Conservation (phyloP, 441 rosid genomes). For the Manihot esculenta region DNA sequence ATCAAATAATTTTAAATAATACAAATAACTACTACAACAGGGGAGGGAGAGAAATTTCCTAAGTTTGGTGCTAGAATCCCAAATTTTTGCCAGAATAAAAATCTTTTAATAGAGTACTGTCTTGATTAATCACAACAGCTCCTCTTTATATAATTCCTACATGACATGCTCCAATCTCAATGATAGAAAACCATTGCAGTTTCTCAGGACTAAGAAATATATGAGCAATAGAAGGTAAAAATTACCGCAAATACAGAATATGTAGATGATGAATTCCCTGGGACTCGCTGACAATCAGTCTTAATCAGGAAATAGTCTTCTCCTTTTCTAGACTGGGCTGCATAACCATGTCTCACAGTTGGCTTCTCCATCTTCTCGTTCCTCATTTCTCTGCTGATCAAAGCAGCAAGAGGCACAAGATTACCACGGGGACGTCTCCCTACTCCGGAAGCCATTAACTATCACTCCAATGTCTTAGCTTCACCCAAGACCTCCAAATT, state of each 20-base stretch:
- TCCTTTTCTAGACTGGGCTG: constrained; percentile 82
- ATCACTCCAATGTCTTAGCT: constrained; percentile 15
- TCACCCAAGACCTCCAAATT: constrained; percentile 21
- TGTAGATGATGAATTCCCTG: constrained; percentile 58
- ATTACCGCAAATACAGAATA: constrained; percentile 79
- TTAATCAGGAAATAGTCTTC: constrained; percentile 76
- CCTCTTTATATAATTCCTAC: neutral
- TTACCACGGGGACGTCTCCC: constrained; percentile 51
- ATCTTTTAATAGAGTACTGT: too few relatives aligned
- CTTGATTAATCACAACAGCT: neutral
- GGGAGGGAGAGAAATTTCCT: neutral
- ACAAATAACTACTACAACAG: too few relatives aligned
- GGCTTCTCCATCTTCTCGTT: constrained; percentile 85
- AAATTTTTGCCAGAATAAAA: neutral
- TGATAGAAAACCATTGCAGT: neutral
- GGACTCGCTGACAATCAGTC: constrained; percentile 59
- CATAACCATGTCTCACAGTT: constrained; percentile 53
- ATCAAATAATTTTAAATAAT: neutral
- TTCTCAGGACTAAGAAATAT: neutral
- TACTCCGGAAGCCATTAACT: constrained; percentile 58
- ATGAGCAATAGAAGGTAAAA: neutral
- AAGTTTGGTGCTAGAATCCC: neutral
- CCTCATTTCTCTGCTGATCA: constrained; percentile 63
- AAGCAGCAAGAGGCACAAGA: constrained; percentile 81
- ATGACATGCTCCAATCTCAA: neutral